Conservation (phyloP, 331 rosid genomes). For the Prunus yedoensis region DNA sequence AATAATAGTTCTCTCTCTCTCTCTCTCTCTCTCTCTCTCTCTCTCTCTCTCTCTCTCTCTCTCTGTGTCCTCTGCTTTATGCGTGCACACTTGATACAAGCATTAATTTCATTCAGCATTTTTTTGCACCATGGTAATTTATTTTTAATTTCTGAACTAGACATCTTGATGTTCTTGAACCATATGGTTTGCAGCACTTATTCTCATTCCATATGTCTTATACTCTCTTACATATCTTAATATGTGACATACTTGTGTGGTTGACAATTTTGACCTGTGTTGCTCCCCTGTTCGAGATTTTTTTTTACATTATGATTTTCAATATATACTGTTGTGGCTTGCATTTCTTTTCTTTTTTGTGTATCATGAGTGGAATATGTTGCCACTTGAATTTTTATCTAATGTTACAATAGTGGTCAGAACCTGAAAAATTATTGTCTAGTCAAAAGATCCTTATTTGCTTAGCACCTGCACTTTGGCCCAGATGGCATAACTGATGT, state of each 20-base stretch:
- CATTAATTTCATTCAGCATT: neutral
- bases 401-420: neutral
- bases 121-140: neutral
- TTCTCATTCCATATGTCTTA: neutral
- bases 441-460: neutral
- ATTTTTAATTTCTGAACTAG: no score
- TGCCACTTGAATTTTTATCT: neutral
- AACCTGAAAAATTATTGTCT: neutral
- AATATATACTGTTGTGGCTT: neutral
- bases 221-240: neutral
- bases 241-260: neutral
- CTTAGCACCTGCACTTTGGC: neutral
- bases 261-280: neutral
- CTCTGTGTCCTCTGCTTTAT: neutral
- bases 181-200: no score
- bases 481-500: conserved; percentile 1
- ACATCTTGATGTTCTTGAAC: no score
- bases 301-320: neutral
- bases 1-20: neutral
- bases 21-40: no score
- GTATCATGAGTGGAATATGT: neutral
- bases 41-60: neutral
- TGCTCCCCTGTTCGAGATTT: neutral
- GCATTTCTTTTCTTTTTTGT: neutral
- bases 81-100: neutral